These are phyloP conservation scores for Leccinum broughii DNA, from an alignment of 768 basidiomycete genomes.

Conservation along the genomic window DNA sequence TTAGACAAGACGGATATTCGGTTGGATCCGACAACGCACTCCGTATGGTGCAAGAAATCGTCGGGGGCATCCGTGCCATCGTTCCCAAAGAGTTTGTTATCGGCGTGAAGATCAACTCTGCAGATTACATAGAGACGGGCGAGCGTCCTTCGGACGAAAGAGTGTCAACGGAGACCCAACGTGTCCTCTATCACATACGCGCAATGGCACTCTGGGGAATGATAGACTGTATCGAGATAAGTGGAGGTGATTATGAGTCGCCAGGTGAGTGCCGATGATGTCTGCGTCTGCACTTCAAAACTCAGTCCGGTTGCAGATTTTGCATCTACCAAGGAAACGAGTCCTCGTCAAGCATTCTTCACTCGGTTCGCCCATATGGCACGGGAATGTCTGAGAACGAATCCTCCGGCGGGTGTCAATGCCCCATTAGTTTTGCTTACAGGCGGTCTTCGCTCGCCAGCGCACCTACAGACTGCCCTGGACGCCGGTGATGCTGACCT, in stretches of 20 bases:
- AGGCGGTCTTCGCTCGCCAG: constrained; percentile 69
- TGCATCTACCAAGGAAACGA: constrained; percentile 29
- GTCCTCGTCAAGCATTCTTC: constrained; percentile 70
- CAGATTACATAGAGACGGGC: constrained; percentile 58
- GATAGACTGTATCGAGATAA: constrained; percentile 86
- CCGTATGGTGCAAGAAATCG: constrained; percentile 57
- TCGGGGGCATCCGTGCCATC: constrained; percentile 51
- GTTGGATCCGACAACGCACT: constrained; percentile 43
- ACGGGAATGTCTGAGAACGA: constrained; percentile 42
- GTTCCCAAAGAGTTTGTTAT: constrained; percentile 64
- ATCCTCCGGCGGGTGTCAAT: constrained; percentile 23
- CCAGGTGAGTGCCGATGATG: constrained; percentile 49
- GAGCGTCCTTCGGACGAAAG: constrained; percentile 34
- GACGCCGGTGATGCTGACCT: constrained; percentile 61
- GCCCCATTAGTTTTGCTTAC: constrained; percentile 75
- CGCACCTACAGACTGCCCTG: constrained; percentile 55
- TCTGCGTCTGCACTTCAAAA: background rate
- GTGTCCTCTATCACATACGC: constrained; percentile 60
- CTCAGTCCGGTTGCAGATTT: constrained; percentile 41
- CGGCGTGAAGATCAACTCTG: constrained; percentile 79
- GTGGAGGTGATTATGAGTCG: constrained; percentile 83
- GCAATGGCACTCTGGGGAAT: constrained; percentile 61
- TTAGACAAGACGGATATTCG: constrained; percentile 63
- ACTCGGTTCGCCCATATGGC: constrained; percentile 62
- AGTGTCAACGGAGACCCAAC: constrained; percentile 24